phyloP scores from a whole-genome alignment of 208 protist species.

The Porcisia deanei region DNA sequence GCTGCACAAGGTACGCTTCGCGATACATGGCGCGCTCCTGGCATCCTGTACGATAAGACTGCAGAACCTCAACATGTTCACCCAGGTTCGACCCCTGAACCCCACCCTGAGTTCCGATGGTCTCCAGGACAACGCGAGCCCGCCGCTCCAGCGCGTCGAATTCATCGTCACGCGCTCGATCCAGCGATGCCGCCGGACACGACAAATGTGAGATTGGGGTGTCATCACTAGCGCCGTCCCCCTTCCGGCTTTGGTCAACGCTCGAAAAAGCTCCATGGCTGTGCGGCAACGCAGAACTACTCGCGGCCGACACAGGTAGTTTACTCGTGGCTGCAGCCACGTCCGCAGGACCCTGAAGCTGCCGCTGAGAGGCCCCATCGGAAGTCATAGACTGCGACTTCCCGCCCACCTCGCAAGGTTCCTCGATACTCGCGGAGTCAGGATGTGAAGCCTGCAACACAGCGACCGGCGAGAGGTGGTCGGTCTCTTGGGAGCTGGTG shows the following conservation, averaged over 20 bases:
- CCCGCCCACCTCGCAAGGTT: slow-evolving; percentile 16
- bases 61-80: slow-evolving; percentile 65
- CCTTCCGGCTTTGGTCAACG: not conserved
- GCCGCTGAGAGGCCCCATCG: not conserved
- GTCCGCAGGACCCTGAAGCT: not conserved
- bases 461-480: not conserved
- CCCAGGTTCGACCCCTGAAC: slow-evolving; percentile 39
- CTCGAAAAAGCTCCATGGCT: not conserved
- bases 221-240: not conserved
- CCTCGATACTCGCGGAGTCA: slow-evolving; percentile 10
- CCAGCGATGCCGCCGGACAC: slow-evolving; percentile 7
- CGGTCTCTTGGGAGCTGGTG: not conserved
- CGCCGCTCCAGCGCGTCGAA: slow-evolving; percentile 57
- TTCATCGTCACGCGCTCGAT: slow-evolving; percentile 30
- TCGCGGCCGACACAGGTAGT: not conserved
- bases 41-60: slow-evolving; percentile 81
- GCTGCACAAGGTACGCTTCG: slow-evolving; percentile 92
- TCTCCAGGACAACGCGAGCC: slow-evolving; percentile 73
- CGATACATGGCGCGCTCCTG: slow-evolving; percentile 84
- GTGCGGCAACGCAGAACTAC: not conserved
- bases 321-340: not conserved
- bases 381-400: not conserved
- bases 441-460: not conserved
- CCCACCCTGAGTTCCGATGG: slow-evolving; percentile 56
- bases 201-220: not conserved